Conservation (phyloP, 805 yeast genomes). For the Suhomyces prunicola region DNA sequence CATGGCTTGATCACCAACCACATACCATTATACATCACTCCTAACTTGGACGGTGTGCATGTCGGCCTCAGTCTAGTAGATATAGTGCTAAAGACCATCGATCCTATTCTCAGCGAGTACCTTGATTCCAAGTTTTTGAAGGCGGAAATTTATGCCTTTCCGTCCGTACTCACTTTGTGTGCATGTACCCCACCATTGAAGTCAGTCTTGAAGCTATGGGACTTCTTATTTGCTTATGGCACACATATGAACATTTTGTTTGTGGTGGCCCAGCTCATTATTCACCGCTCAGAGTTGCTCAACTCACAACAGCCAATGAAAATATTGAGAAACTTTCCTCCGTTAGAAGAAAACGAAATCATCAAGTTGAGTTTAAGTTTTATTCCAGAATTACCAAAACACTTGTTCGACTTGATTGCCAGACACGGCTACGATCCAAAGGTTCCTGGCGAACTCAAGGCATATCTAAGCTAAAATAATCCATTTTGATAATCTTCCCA, state of each 20-base stretch:
- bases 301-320: slow-evolving; percentile 68
- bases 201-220: slow-evolving; percentile 82
- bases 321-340: slow-evolving; percentile 68
- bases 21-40: slow-evolving; percentile 76
- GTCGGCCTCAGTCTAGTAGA: slow-evolving; percentile 76
- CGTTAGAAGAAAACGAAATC: slow-evolving; percentile 66
- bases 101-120: slow-evolving; percentile 61
- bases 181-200: slow-evolving; percentile 85
- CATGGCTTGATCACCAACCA: slow-evolving; percentile 57
- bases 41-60: slow-evolving; percentile 77
- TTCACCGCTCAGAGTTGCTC: slow-evolving; percentile 63
- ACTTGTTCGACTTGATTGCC: slow-evolving; percentile 58
- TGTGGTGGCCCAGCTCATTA: slow-evolving; percentile 76
- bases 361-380: slow-evolving; percentile 78
- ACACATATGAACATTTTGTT: slow-evolving; percentile 82
- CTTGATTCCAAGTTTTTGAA: slow-evolving; percentile 64
- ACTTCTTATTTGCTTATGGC: slow-evolving; percentile 86
- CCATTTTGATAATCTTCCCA: slow-evolving; percentile 55
- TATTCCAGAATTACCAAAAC: slow-evolving; percentile 67
- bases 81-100: slow-evolving; percentile 64
- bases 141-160: slow-evolving; percentile 85
- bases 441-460: slow-evolving; percentile 35
- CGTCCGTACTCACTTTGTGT: slow-evolving; percentile 76
- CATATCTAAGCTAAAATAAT: slow-evolving; percentile 11
- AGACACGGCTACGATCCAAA: slow-evolving; percentile 59